Evolutionary conservation across 2,329 filamentous ascomycete genomes (phyloP).

Genomic region (Teratosphaeriaceae sp.): DNA sequence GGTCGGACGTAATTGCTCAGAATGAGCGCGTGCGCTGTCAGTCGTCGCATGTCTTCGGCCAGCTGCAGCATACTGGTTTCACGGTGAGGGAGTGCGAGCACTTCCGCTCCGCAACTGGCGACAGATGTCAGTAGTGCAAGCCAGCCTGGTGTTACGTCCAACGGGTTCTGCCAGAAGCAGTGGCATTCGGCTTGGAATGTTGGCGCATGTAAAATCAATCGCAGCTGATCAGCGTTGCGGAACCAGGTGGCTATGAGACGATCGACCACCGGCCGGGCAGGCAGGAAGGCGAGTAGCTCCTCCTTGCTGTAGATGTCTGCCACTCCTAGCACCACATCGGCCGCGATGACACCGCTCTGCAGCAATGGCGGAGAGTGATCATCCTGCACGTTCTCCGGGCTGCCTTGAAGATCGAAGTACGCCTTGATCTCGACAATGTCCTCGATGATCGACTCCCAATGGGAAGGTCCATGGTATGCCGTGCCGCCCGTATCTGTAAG

Average conservation of each 20-base stretch:
- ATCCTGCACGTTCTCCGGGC: not conserved
- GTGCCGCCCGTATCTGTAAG: slow-evolving; percentile 1
- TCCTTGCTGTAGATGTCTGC: not conserved
- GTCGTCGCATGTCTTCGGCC: not conserved
- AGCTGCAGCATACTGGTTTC: not conserved
- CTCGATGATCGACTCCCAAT: slow-evolving; percentile 8
- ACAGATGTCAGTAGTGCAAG: not conserved
- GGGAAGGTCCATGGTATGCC: slow-evolving; percentile 2
- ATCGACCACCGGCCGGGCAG: not conserved
- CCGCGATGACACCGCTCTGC: not conserved
- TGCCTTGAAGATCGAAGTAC: slow-evolving; percentile 3
- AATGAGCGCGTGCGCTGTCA: not conserved
- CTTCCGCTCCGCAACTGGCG: not conserved
- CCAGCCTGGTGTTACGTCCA: not conserved
- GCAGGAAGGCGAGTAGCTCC: not conserved
- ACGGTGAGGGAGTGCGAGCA: not conserved
- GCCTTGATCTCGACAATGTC: slow-evolving; percentile 4
- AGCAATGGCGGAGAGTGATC: not conserved
- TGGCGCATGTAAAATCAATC: not conserved
- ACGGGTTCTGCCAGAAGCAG: not conserved
- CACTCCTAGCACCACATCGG: not conserved
- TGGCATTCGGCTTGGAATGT: slow-evolving; percentile 2
- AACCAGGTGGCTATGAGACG: not conserved
- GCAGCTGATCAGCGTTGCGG: not conserved
- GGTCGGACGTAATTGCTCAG: not conserved